Base-by-base conservation (phyloP, 257 asterid species). In the Mentha longifolia region DNA sequence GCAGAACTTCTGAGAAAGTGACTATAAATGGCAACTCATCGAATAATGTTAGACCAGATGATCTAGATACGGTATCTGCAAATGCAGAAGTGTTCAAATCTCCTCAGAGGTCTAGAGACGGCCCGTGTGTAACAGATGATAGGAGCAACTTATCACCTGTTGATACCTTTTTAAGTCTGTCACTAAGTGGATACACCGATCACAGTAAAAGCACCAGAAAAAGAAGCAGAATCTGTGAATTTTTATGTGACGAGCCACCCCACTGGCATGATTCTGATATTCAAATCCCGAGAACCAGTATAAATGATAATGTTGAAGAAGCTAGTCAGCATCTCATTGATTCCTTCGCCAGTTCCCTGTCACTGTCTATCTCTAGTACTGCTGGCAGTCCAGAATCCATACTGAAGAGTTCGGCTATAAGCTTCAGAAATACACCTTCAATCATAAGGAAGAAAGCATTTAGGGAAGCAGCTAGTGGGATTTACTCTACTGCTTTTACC, bases 361-460 rank as follows among this genome's bases (percentile, higher is more conserved):
- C 85, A 43, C 64, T 78, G 61, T 65, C 65, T 45, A 57, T 71
- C 75, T 78, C 82, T 51, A 46, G 67, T 51, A 75, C 45, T 47
- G 77, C 69, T 76, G 76, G 84, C 59, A 77, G 84, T 75, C 90
- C 96, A 6, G 95, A 81, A 54, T 84, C 84, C 68, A 22, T 84
- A 75, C 72, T 87, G 83, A 91, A 86, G 77, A 85, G 76, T 78
- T 91, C 94, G 1, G 92, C 94, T 15, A 64, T 74, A 83, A 82
- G 86, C 81, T 88, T 86, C 78, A 84, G 79, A 79, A 74, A 84
- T 59, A 88, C 86, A 49, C 97, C 97, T 43, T 88, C 96, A 62
- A 86, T 90, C 42, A 82, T 90, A 63, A 83, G 92, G 50, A 87
- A 67, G 89, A 86, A 56, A 70, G 17, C 51, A 60, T 51, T 42